Percentiles rank a stretch among this genome's conserved stretches.
phyloP scores from a whole-genome alignment of 2,329 filamentous ascomycete species.

The Ramularia collo-cygni region DNA sequence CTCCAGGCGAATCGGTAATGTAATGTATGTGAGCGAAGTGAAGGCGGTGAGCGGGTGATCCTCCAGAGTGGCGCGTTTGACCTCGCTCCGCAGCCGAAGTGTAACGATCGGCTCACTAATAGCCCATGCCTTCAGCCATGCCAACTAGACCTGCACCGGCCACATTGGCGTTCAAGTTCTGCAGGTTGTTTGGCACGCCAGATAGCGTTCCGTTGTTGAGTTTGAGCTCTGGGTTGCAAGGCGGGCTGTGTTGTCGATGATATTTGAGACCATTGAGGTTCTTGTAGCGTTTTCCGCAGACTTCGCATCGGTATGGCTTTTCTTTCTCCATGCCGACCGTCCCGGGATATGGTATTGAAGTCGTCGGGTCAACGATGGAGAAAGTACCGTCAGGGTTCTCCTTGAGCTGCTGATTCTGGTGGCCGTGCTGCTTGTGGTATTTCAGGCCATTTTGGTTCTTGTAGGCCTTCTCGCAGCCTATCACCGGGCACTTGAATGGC shows the following conservation, averaged over 20 bases:
- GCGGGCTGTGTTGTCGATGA: slow-evolving; percentile 64
- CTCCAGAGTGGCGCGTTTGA: slow-evolving; percentile 7
- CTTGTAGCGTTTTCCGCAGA: slow-evolving; percentile 98
- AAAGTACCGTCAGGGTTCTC: slow-evolving; percentile 97
- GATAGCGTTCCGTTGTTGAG: slow-evolving; percentile 34
- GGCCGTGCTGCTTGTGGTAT: slow-evolving; percentile 81
- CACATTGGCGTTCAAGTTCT: slow-evolving; percentile 43
- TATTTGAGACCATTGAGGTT: slow-evolving; percentile 98
- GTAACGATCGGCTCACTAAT: slow-evolving; percentile 19
- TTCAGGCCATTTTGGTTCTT: slow-evolving; percentile 99
- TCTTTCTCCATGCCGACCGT: slow-evolving; percentile 99
- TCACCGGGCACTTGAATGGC: slow-evolving; percentile 94
- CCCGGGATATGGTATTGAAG: slow-evolving; percentile 86
- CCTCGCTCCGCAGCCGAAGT: neutral
- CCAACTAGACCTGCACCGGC: slow-evolving; percentile 49
- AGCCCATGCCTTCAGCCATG: slow-evolving; percentile 33
- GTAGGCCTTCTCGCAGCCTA: slow-evolving; percentile 98
- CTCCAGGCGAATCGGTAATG: slow-evolving; percentile 5
- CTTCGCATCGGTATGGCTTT: slow-evolving; percentile 96
- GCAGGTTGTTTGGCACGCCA: slow-evolving; percentile 33
- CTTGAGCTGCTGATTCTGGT: slow-evolving; percentile 92
- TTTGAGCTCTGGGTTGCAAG: slow-evolving; percentile 79
- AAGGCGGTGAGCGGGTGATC: slow-evolving; percentile 15
- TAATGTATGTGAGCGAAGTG: slow-evolving; percentile 3
- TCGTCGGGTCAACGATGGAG: slow-evolving; percentile 95